These are phyloP conservation scores for Rhizopus stolonifer DNA, from an alignment of 371 early-diverging fungal genomes.

Conservation along the genomic window DNA sequence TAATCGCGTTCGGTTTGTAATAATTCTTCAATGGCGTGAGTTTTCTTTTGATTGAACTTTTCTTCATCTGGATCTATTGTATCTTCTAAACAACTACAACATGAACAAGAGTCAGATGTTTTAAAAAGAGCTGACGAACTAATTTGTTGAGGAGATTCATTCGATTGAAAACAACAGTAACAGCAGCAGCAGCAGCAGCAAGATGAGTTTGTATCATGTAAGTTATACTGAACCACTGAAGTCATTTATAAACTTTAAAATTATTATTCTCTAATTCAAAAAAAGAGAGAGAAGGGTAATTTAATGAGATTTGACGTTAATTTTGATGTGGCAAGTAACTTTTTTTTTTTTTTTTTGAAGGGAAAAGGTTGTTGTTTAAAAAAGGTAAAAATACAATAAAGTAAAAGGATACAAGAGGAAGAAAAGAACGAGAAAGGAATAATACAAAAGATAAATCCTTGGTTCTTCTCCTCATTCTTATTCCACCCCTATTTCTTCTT, in stretches of 20 bases:
- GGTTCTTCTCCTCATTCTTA: background rate
- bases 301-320: too few species aligned
- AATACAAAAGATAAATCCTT: background rate
- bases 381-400: too few species aligned
- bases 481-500: background rate
- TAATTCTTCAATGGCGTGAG: slow-evolving; percentile 44
- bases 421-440: background rate
- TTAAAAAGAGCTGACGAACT: background rate
- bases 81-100: slow-evolving; percentile 17
- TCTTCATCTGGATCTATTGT: background rate
- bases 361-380: too few species aligned
- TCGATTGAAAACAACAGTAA: slow-evolving; percentile 7
- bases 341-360: too few species aligned
- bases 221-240: background rate
- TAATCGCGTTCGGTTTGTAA: slow-evolving; percentile 50
- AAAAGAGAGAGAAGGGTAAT: background rate
- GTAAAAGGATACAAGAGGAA: background rate
- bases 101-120: slow-evolving; percentile 21
- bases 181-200: slow-evolving; percentile 18
- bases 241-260: background rate
- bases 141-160: background rate
- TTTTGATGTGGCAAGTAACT: background rate
- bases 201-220: background rate
- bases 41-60: slow-evolving; percentile 19
- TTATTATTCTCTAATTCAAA: background rate